Evolutionary conservation across 805 yeast genomes (phyloP).

Genomic region (Candida fluviatilis): DNA sequence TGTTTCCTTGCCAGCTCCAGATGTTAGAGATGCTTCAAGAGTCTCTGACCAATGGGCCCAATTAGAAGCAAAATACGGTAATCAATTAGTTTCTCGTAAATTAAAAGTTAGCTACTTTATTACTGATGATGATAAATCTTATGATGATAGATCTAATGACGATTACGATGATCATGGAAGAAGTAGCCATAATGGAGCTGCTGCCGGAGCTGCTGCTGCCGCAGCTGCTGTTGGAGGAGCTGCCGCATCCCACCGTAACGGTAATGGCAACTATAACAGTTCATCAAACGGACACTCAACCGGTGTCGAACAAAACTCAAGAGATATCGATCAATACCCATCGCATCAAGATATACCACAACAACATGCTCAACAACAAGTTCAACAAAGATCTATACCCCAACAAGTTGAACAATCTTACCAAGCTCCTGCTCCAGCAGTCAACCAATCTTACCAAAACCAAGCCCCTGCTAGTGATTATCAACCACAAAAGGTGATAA

Average conservation of each 20-base stretch:
- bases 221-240: slow-evolving; percentile 12
- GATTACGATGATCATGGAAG: background rate
- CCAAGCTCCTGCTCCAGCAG: background rate
- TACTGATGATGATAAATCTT: slow-evolving; percentile 21
- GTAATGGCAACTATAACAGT: slow-evolving; percentile 2
- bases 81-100: slow-evolving; percentile 57
- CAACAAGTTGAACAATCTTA: background rate
- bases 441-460: slow-evolving; percentile 1
- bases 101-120: slow-evolving; percentile 56
- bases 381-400: slow-evolving; percentile 1
- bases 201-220: slow-evolving; percentile 12
- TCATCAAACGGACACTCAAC: slow-evolving; percentile 7
- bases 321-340: background rate
- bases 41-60: slow-evolving; percentile 75
- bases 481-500: slow-evolving; percentile 8
- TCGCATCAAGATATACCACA: background rate
- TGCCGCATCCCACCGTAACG: slow-evolving; percentile 6
- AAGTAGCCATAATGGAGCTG: slow-evolving; percentile 4
- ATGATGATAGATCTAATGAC: slow-evolving; percentile 6
- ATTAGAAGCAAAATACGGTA: slow-evolving; percentile 56
- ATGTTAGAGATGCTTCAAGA: slow-evolving; percentile 47
- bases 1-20: slow-evolving; percentile 76
- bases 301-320: background rate
- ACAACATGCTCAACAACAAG: background rate
- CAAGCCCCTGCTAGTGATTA: slow-evolving; percentile 4